Conservation (phyloP, 2,329 filamentous ascomycete genomes). For the Chaetomium globosum region DNA sequence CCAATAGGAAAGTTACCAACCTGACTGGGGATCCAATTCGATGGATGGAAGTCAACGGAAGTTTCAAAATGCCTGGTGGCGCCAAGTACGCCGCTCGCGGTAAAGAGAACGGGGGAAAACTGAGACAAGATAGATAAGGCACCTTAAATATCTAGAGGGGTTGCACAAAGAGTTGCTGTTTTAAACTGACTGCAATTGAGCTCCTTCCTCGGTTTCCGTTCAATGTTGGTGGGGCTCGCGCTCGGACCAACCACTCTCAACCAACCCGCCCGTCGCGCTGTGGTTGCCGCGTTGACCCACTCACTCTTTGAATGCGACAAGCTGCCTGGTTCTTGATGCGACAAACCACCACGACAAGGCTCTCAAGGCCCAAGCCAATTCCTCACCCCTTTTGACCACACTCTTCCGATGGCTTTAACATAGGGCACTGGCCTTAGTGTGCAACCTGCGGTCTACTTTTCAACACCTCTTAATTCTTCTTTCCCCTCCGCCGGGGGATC, state of each 20-base stretch:
- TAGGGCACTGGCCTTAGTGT: background rate
- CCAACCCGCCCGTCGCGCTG: constrained; percentile 9
- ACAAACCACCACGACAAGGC: constrained; percentile 4
- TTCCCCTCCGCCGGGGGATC: background rate
- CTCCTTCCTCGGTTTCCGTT: background rate
- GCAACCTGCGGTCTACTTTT: background rate
- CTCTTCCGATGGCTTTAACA: constrained; percentile 2
- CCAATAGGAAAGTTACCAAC: background rate
- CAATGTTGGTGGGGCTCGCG: background rate
- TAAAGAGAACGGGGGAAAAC: too few relatives aligned
- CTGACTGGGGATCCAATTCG: background rate
- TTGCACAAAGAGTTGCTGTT: background rate
- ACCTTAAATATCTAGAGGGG: background rate
- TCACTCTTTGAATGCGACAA: background rate
- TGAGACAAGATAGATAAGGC: background rate
- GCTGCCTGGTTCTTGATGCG: background rate
- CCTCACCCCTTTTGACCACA: background rate
- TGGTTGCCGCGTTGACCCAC: constrained; percentile 10
- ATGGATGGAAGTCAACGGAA: background rate
- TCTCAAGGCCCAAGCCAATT: background rate
- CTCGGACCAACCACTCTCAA: background rate
- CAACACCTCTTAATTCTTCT: background rate
- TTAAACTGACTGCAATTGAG: background rate
- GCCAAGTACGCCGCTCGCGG: background rate
- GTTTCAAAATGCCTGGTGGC: background rate